These are phyloP conservation scores for Cymbopogon flexuosus DNA, from an alignment of 202 grass and related monocot genomes.

Conservation along the genomic window DNA sequence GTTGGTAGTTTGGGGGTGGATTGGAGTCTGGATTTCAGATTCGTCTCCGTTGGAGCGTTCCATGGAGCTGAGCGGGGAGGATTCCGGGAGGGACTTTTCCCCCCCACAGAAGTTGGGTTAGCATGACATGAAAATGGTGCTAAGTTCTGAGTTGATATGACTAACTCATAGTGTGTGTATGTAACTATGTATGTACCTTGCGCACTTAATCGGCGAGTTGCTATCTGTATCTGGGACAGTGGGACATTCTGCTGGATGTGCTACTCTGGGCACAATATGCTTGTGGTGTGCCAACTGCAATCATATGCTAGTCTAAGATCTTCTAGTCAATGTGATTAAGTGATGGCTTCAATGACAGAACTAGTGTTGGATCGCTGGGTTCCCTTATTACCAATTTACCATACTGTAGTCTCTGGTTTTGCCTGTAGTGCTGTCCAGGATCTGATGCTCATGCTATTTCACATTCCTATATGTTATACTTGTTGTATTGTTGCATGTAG, in stretches of 20 bases:
- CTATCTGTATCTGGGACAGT: background rate
- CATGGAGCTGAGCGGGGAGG: background rate
- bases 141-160: background rate
- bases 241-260: conserved; percentile 16
- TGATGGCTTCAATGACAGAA: background rate
- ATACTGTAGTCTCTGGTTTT: background rate
- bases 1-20: background rate
- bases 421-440: background rate
- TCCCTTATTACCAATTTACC: background rate
- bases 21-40: background rate
- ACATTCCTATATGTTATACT: background rate
- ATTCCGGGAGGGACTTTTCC: background rate
- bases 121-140: background rate
- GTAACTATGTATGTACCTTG: background rate
- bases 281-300: background rate
- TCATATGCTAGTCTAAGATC: background rate
- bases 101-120: too few species aligned
- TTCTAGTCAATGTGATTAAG: background rate
- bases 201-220: background rate
- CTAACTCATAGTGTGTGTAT: background rate
- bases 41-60: background rate
- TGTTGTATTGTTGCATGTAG: background rate
- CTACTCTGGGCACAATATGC: background rate
- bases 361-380: background rate
- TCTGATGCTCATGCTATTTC: background rate